Evolutionary conservation across 805 yeast genomes (phyloP).

Genomic region (Metschnikowia reukaufii): DNA sequence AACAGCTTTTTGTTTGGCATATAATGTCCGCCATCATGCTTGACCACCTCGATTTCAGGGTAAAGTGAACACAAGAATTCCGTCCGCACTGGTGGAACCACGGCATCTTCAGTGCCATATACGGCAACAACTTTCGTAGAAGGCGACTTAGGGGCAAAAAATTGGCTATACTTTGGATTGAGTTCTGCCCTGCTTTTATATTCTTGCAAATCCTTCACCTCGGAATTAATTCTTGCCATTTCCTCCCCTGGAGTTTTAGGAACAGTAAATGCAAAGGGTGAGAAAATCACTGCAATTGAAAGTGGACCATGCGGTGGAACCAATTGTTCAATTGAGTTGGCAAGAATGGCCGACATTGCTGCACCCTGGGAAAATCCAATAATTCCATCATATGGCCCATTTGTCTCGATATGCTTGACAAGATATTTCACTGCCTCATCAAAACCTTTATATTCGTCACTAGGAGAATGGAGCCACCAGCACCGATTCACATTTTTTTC

Average conservation of each 20-base stretch:
- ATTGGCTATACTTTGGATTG: conserved; percentile 21
- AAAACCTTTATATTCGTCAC: conserved; percentile 29
- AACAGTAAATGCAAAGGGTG: conserved; percentile 38
- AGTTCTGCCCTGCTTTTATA: conserved; percentile 23
- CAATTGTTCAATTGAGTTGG: conserved; percentile 24
- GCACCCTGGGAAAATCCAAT: conserved; percentile 47
- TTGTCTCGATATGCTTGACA: conserved; percentile 26
- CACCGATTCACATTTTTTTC: conserved; percentile 31
- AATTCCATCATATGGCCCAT: conserved; percentile 45
- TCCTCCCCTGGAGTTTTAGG: conserved; percentile 20
- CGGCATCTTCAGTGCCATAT: conserved; percentile 32
- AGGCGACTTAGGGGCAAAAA: conserved; percentile 20
- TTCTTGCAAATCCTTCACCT: conserved; percentile 24
- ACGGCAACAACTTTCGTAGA: conserved; percentile 30
- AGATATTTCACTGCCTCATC: conserved; percentile 28
- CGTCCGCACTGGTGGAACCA: conserved; percentile 35
- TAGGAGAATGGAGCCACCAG: conserved; percentile 34
- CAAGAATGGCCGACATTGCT: conserved; percentile 34
- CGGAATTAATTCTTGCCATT: conserved; percentile 19
- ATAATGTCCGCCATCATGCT: conserved; percentile 41
- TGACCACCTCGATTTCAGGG: conserved; percentile 14
- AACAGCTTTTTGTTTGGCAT: conserved; percentile 31
- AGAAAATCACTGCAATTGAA: conserved; percentile 29
- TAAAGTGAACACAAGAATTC: conserved; percentile 25
- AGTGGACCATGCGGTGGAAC: conserved; percentile 28